A percentile compares a stretch with the other conserved stretches of the same genome.
Evolutionary conservation across 2,329 filamentous ascomycete species (phyloP).

Genomic region (Grosmannia huntii): DNA sequence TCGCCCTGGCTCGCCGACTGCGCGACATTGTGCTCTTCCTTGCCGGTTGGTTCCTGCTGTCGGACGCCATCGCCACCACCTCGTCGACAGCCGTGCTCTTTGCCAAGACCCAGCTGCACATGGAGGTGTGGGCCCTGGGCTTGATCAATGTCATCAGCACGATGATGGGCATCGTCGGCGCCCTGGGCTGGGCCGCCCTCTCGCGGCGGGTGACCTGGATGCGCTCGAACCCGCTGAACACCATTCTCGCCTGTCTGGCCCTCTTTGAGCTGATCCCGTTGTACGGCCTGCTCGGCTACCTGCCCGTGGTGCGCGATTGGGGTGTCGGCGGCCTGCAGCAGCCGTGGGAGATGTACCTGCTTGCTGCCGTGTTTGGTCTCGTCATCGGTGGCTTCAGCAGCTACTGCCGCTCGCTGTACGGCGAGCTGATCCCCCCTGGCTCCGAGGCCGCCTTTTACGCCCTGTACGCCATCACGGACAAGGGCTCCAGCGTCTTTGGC

Average conservation of each 20-base stretch:
- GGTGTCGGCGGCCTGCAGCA: slow-evolving; percentile 80
- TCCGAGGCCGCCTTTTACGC: slow-evolving; percentile 95
- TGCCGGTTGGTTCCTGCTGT: slow-evolving; percentile 85
- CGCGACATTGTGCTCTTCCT: slow-evolving; percentile 69
- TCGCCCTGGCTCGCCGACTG: slow-evolving; percentile 59
- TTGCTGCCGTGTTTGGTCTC: slow-evolving; percentile 83
- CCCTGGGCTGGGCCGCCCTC: slow-evolving; percentile 77
- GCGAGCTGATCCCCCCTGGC: slow-evolving; percentile 85
- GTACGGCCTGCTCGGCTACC: slow-evolving; percentile 79
- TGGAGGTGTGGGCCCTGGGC: slow-evolving; percentile 77
- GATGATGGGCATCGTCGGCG: slow-evolving; percentile 68
- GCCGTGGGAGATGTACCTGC: slow-evolving; percentile 91
- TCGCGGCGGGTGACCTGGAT: slow-evolving; percentile 54
- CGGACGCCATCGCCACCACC: slow-evolving; percentile 87
- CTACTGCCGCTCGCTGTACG: slow-evolving; percentile 86
- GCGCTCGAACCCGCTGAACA: slow-evolving; percentile 55
- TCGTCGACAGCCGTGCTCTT: slow-evolving; percentile 91
- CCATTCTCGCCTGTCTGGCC: slow-evolving; percentile 80
- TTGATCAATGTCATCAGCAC: slow-evolving; percentile 92
- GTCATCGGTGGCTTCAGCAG: slow-evolving; percentile 86
- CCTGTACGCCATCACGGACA: slow-evolving; percentile 94
- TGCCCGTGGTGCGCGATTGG: slow-evolving; percentile 62
- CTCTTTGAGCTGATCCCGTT: slow-evolving; percentile 87
- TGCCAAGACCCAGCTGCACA: slow-evolving; percentile 83
- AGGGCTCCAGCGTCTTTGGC: slow-evolving; percentile 86